These are phyloP conservation scores for Acidomyces sp. DNA, from an alignment of 495 filamentous ascomycete species.

Conservation along the genomic window DNA sequence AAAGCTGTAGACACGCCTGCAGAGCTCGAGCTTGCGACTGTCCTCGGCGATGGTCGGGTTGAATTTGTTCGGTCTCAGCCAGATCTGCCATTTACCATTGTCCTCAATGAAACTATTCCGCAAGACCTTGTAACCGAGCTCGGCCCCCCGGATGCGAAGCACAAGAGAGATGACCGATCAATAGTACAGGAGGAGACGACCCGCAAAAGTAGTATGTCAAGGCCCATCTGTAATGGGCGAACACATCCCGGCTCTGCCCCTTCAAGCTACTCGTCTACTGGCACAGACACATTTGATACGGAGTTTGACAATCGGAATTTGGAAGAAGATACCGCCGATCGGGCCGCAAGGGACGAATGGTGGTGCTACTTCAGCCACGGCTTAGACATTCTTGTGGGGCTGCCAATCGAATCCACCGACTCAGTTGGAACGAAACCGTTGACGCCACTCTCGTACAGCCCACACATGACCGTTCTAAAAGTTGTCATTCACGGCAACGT, in stretches of 20 bases:
- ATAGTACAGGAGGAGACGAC: constrained; percentile 30
- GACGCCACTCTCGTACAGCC: constrained; percentile 27
- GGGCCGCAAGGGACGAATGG: constrained; percentile 62
- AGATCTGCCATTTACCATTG: constrained; percentile 49
- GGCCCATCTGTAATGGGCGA: constrained; percentile 38
- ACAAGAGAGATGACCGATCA: background rate
- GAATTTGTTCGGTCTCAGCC: constrained; percentile 53
- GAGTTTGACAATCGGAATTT: constrained; percentile 48
- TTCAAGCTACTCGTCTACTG: constrained; percentile 36
- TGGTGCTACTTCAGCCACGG: constrained; percentile 95
- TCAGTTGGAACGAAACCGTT: constrained; percentile 23
- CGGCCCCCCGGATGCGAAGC: constrained; percentile 67
- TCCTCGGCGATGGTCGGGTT: constrained; percentile 61
- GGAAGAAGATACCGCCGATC: constrained; percentile 35
- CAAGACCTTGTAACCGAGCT: constrained; percentile 85
- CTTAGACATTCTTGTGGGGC: constrained; percentile 84
- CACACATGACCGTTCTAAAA: constrained; percentile 72
- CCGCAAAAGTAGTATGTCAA: constrained; percentile 17
- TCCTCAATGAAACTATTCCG: constrained; percentile 65
- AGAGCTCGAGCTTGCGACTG: constrained; percentile 66
- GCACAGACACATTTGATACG: constrained; percentile 68
- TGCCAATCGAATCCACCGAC: constrained; percentile 53
- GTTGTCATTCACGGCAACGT: constrained; percentile 85
- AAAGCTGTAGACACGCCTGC: constrained; percentile 57
- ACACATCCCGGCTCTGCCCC: constrained; percentile 7